Evolutionary conservation across 306 rosid genomes (phyloP).

Genomic region (Vigna mungo): DNA sequence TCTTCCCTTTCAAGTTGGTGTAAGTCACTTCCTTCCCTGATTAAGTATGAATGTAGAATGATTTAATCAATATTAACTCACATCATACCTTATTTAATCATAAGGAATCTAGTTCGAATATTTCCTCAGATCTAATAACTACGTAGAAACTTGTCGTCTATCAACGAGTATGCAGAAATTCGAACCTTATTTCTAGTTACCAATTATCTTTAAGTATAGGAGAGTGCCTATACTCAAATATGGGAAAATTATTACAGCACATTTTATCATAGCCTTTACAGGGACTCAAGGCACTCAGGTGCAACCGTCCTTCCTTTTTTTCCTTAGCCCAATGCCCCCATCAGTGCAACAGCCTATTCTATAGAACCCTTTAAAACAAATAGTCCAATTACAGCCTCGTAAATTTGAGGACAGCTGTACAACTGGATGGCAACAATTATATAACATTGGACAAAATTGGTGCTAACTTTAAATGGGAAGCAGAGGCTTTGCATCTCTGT

Average conservation of each 20-base stretch:
- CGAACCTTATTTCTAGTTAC: too few relatives aligned
- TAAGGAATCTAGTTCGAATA: not conserved
- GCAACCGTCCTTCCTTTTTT: conserved; percentile 5
- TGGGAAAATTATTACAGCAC: too few relatives aligned
- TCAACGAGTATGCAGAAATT: too few relatives aligned
- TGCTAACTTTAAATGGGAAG: not conserved
- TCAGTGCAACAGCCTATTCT: not conserved
- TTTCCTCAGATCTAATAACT: not conserved
- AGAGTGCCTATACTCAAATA: not conserved
- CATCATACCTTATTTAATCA: conserved; percentile 9
- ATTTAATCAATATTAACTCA: conserved; percentile 6
- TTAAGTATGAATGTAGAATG: not conserved
- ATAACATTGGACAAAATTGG: not conserved
- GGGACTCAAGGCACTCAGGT: not conserved
- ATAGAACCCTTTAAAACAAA: not conserved
- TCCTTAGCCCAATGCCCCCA: not conserved
- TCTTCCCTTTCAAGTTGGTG: conserved; percentile 18
- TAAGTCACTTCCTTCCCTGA: conserved; percentile 7
- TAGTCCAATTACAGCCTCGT: not conserved
- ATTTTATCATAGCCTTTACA: too few relatives aligned
- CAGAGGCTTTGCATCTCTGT: not conserved
- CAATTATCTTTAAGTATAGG: too few relatives aligned
- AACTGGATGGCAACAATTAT: not conserved
- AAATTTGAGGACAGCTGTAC: not conserved
- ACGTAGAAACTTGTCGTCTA: not conserved